Conservation (phyloP, 2,329 filamentous ascomycete genomes). For the Sporothrix humicola region DNA sequence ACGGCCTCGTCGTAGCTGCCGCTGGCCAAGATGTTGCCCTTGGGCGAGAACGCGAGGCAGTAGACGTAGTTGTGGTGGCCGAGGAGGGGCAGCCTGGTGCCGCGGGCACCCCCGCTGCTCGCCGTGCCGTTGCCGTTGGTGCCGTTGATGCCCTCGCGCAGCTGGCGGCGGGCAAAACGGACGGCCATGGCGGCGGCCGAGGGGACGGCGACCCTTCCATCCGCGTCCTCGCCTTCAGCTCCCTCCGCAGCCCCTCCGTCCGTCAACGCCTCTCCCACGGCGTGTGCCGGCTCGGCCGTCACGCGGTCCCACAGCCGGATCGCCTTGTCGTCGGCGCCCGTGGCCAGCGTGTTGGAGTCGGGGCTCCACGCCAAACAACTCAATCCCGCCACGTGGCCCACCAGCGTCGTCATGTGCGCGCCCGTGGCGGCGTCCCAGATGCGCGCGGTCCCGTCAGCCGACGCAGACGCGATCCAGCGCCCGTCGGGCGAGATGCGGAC, state of each 20-base stretch:
- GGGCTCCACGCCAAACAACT: conserved; percentile 94
- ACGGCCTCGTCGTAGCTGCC: conserved; percentile 98
- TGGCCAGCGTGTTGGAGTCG: conserved; percentile 84
- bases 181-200: conserved; percentile 23
- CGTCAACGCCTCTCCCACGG: conserved; percentile 33
- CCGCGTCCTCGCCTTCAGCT: neutral
- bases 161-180: conserved; percentile 30
- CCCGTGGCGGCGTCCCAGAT: conserved; percentile 86
- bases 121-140: conserved; percentile 30
- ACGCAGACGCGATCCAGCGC: conserved; percentile 85
- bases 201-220: neutral
- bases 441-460: conserved; percentile 87
- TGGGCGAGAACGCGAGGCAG: conserved; percentile 92
- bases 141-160: conserved; percentile 29
- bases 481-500: conserved; percentile 93
- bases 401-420: conserved; percentile 81
- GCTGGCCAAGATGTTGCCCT: conserved; percentile 94
- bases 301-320: conserved; percentile 89
- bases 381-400: conserved; percentile 91
- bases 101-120: conserved; percentile 39
- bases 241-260: conserved; percentile 21
- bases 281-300: conserved; percentile 54
- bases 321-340: conserved; percentile 93
- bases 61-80: conserved; percentile 98
- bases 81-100: conserved; percentile 64